phyloP scores from a whole-genome alignment of 2,329 filamentous ascomycete genomes.

The Cladophialophora bantiana region DNA sequence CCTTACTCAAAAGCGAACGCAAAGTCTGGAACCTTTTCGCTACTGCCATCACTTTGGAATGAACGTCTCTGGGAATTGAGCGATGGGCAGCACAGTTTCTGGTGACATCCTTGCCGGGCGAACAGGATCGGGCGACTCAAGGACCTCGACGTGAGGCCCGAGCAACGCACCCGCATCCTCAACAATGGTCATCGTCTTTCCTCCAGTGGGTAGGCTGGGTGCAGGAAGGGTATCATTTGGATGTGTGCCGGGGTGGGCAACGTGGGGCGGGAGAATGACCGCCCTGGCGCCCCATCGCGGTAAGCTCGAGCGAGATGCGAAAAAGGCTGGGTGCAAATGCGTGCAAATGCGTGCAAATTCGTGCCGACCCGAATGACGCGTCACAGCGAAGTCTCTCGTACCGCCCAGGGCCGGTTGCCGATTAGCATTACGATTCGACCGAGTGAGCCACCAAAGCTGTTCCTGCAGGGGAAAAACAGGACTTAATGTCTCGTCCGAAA shows the following conservation, averaged over 20 bases:
- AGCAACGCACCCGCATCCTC: constrained; percentile 30
- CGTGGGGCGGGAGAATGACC: neutral
- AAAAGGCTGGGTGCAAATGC: neutral
- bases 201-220: neutral
- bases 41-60: constrained; percentile 21
- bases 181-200: constrained; percentile 15
- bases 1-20: constrained; percentile 41
- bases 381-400: neutral
- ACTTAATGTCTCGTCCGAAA: neutral
- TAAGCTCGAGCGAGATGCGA: neutral
- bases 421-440: neutral
- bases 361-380: constrained; percentile 6
- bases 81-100: neutral
- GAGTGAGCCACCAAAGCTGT: neutral
- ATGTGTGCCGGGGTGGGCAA: neutral
- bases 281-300: neutral
- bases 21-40: constrained; percentile 33
- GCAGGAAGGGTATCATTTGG: neutral
- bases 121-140: constrained; percentile 11
- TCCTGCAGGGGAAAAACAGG: neutral
- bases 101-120: neutral
- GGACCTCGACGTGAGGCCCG: constrained; percentile 26
- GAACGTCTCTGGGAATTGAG: constrained; percentile 2
- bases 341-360: neutral
- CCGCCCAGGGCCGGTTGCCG: neutral